Evolutionary conservation across 768 basidiomycete species (phyloP), one percentile per base, ranked within the genome.

Genomic region (Leccinum sublutescens): DNA sequence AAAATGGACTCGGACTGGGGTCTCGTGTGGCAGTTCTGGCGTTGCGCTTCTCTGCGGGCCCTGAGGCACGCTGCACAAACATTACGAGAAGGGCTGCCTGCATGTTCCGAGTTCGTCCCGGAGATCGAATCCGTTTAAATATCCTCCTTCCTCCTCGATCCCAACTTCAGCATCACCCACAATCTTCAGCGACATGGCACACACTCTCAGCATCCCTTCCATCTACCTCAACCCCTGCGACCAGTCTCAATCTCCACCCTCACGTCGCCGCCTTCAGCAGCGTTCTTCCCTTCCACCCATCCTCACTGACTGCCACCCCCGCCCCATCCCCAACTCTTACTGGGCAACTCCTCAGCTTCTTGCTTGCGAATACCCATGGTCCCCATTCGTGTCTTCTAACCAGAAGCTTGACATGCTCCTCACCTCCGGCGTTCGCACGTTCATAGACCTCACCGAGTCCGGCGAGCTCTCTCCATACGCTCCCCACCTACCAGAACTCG

Each of bases 281-380:
- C 66, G 64, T 38, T 60, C 68, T 1, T 70, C 68, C 0, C 62
- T 68, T 0, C 54, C 68, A 0, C 63, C 58, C 55, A 52, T 66
- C 51, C 15, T 38, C 61, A 60, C 64, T 0, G 54, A 60, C 47
- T 43, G 40, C 19, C 62, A 54, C n/a, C 69, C 75, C 0, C 83
- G 86, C 1, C 89, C 89, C 29, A 85, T 91, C 67, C 87, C 88
- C n/a, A 92, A 92, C 73, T 89, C 87, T 0, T 91, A 91, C 76
- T 92, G 90, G 90, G 89, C 88, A 0, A 90, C 88, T 0, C 79
- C 85, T 0, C 73, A 78, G 11, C 80, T 92, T 36, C 79, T 91
- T 55, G 90, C 89, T 0, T 91, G 88, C 81, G 90, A 92, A 68
- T 91, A 91, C 71, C 89, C 89, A 1, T 92, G 86, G 84, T 76